Percentiles rank a stretch among this genome's conserved stretches.
Conservation (phyloP, 805 yeast species). For the Yarrowia keelungensis region DNA sequence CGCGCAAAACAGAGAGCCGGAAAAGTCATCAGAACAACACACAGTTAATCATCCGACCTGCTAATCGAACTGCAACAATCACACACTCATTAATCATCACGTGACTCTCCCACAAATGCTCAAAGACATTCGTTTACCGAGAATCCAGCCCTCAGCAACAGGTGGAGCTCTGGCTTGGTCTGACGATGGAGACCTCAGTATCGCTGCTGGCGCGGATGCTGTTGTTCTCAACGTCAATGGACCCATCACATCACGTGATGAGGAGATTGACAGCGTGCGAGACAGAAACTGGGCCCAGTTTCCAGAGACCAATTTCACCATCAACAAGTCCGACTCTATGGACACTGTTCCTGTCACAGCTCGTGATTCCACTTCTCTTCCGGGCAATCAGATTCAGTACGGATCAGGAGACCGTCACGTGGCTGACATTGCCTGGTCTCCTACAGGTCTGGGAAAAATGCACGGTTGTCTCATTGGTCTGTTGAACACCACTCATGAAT, state of each 20-base stretch:
- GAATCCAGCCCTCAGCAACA: conserved; percentile 17
- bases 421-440: conserved; percentile 32
- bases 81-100: neutral
- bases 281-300: conserved; percentile 36
- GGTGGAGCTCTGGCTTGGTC: conserved; percentile 37
- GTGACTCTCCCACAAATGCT: conserved; percentile 6
- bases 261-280: conserved; percentile 36
- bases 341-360: conserved; percentile 6
- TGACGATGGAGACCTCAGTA: conserved; percentile 21
- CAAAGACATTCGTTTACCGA: conserved; percentile 33
- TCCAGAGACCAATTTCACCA: conserved; percentile 37
- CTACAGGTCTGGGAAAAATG: conserved; percentile 18
- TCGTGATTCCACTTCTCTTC: conserved; percentile 7
- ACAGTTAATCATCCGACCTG: too few relatives aligned
- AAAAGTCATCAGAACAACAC: too few relatives aligned
- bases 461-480: conserved; percentile 22
- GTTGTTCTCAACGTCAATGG: conserved; percentile 32
- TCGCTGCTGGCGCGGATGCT: conserved; percentile 26
- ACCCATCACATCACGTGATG: conserved; percentile 33
- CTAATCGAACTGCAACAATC: neutral
- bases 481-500: conserved; percentile 29
- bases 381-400: conserved; percentile 34
- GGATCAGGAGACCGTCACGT: conserved; percentile 33
- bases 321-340: conserved; percentile 34
- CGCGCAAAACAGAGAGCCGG: conserved; percentile 20